These are phyloP conservation scores for Penicillium glabrum DNA, from an alignment of 2,329 filamentous ascomycete species.

Conservation along the genomic window DNA sequence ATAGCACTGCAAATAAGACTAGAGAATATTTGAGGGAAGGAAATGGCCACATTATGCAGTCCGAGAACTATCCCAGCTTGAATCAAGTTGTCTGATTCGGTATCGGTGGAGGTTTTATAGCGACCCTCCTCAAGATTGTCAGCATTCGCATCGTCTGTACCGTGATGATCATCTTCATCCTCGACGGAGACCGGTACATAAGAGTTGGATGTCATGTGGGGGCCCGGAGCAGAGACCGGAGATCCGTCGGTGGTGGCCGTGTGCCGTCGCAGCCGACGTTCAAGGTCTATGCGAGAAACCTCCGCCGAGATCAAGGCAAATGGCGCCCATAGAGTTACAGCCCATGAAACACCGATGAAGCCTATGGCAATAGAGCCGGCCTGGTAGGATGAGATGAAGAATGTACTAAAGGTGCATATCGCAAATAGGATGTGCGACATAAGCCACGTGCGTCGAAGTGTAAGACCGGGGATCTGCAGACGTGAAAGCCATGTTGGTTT, in stretches of 20 bases:
- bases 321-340: slow-evolving; percentile 88
- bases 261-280: slow-evolving; percentile 52
- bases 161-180: slow-evolving; percentile 5
- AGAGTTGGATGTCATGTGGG: slow-evolving; percentile 3
- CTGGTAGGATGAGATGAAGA: slow-evolving; percentile 70
- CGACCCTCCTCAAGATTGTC: slow-evolving; percentile 30
- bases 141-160: not conserved
- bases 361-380: slow-evolving; percentile 76
- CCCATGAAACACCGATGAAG: slow-evolving; percentile 87
- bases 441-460: slow-evolving; percentile 85
- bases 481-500: slow-evolving; percentile 52
- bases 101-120: slow-evolving; percentile 19
- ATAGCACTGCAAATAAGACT: slow-evolving; percentile 81
- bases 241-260: slow-evolving; percentile 5
- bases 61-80: slow-evolving; percentile 89
- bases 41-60: slow-evolving; percentile 93
- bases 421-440: slow-evolving; percentile 82
- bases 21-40: slow-evolving; percentile 86
- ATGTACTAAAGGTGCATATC: slow-evolving; percentile 76
- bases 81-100: slow-evolving; percentile 57
- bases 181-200: slow-evolving; percentile 8
- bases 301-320: slow-evolving; percentile 94
- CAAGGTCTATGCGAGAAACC: slow-evolving; percentile 77
- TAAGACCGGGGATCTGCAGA: slow-evolving; percentile 77
- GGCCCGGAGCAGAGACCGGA: slow-evolving; percentile 2